Conservation (phyloP, 1,284 basidiomycete species). For the Chiua sp. region DNA sequence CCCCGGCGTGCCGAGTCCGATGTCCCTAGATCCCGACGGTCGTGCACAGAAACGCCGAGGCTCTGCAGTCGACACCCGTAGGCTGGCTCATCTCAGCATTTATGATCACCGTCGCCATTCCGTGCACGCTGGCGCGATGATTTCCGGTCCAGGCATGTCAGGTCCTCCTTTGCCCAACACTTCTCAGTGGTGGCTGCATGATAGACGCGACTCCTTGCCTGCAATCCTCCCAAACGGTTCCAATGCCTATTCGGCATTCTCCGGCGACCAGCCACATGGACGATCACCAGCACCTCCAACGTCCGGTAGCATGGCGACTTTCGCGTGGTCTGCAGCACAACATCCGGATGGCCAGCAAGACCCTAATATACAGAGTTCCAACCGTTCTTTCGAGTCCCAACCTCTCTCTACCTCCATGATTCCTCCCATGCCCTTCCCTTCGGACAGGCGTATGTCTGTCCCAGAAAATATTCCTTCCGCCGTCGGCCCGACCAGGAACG, state of each 20-base stretch:
- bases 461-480: constrained; percentile 58
- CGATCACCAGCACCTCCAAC: constrained; percentile 60
- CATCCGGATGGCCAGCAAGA: constrained; percentile 49
- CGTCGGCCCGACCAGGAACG: constrained; percentile 53
- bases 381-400: constrained; percentile 43
- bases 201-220: constrained; percentile 74
- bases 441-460: constrained; percentile 77
- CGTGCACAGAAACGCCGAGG: constrained; percentile 80
- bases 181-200: constrained; percentile 60
- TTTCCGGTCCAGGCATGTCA: constrained; percentile 35
- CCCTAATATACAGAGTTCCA: constrained; percentile 45
- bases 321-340: constrained; percentile 70
- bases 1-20: constrained; percentile 64
- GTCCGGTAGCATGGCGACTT: constrained; percentile 66
- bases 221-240: constrained; percentile 70
- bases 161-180: constrained; percentile 17
- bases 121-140: constrained; percentile 61
- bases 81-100: constrained; percentile 72
- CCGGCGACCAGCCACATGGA: constrained; percentile 68
- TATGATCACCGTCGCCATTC: constrained; percentile 76
- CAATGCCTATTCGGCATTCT: constrained; percentile 61
- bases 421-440: constrained; percentile 59
- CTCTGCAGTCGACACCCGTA: constrained; percentile 75
- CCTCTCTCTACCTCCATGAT: constrained; percentile 50
- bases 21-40: constrained; percentile 61